A percentile compares a stretch with the other conserved stretches of the same genome.
Evolutionary conservation across 345 rosid genomes (phyloP).

Genomic region (Heritiera littoralis): DNA sequence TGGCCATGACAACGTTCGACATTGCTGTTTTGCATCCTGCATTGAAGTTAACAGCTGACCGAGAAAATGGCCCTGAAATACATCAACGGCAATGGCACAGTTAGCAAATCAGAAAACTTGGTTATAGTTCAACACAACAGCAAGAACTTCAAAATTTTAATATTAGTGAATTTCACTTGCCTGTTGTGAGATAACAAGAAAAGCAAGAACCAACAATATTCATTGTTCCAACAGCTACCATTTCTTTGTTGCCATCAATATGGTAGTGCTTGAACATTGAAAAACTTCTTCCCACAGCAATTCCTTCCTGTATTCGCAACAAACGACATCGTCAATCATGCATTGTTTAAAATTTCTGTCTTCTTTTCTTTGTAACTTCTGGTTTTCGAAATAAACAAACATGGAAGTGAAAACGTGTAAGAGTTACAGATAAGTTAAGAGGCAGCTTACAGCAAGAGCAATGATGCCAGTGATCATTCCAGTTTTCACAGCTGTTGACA

Average conservation of each 20-base stretch:
- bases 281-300: slow-evolving; percentile 93
- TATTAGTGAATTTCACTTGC: slow-evolving; percentile 17
- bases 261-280: slow-evolving; percentile 89
- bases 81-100: neutral
- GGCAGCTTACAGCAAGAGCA: slow-evolving; percentile 69
- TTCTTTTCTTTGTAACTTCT: neutral
- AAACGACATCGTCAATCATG: neutral
- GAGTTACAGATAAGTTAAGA: neutral
- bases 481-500: slow-evolving; percentile 56
- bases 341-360: neutral
- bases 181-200: slow-evolving; percentile 86
- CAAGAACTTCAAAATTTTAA: neutral
- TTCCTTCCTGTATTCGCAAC: slow-evolving; percentile 70
- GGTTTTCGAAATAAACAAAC: neutral
- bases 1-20: slow-evolving; percentile 81
- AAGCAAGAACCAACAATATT: slow-evolving; percentile 86
- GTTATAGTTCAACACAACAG: neutral
- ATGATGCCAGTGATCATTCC: slow-evolving; percentile 83
- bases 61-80: slow-evolving; percentile 75
- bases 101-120: neutral
- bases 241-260: slow-evolving; percentile 92
- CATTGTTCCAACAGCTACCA: slow-evolving; percentile 91
- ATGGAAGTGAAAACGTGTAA: neutral
- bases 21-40: slow-evolving; percentile 92
- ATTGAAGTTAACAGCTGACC: slow-evolving; percentile 90